A percentile compares a stretch with the other conserved stretches of the same genome.
phyloP scores from a whole-genome alignment of 139 green algal genomes.

The Ulvella scutata region DNA sequence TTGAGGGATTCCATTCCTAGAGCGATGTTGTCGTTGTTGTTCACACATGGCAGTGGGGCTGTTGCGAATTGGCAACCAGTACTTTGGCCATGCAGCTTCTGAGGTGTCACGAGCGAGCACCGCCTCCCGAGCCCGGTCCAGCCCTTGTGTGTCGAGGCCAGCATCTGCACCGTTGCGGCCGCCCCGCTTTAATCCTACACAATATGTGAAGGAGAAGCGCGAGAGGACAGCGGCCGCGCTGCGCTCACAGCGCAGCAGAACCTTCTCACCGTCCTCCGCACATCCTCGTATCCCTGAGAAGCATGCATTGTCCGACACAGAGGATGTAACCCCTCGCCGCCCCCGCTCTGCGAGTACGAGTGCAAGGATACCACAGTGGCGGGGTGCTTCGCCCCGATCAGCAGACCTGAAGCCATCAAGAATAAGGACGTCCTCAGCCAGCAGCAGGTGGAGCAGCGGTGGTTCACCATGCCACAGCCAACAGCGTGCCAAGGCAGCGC shows the following conservation, averaged over 20 bases:
- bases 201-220: constrained; percentile 38
- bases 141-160: neutral
- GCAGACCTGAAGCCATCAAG: too few species aligned
- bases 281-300: neutral
- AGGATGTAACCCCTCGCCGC: neutral
- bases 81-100: neutral
- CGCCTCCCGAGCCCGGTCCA: neutral
- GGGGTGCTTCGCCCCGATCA: too few species aligned
- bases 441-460: too few species aligned
- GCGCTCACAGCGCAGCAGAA: constrained; percentile 4
- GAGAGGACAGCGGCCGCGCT: constrained; percentile 6
- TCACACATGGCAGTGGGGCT: too few species aligned
- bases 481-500: too few species aligned
- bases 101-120: neutral
- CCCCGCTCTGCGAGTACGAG: neutral
- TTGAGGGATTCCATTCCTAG: too few species aligned
- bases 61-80: too few species aligned
- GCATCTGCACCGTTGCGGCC: constrained; percentile 11
- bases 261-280: constrained; percentile 6
- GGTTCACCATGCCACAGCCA: too few species aligned
- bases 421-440: too few species aligned
- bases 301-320: neutral
- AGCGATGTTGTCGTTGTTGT: too few species aligned
- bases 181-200: constrained; percentile 57
- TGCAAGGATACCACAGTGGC: too few species aligned